Evolutionary conservation across 2,329 filamentous ascomycete species (phyloP), one percentile per base, ranked within the genome.

Genomic region (Ascochyta pisi): DNA sequence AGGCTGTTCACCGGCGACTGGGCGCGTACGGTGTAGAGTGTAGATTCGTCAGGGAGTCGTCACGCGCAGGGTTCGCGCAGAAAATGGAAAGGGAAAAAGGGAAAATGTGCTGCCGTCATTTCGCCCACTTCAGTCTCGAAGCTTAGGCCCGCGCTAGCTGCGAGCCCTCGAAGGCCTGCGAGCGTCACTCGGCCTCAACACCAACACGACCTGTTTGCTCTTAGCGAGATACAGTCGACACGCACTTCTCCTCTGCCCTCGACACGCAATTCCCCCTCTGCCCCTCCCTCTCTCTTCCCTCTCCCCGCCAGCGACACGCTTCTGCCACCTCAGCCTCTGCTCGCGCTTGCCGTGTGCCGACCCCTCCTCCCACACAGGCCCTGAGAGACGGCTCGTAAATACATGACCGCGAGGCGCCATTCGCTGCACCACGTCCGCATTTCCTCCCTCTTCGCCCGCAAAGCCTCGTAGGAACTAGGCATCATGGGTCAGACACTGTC

Each of bases 401-500:
- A 63, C 65, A 75, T 74, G 71, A 66, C 58, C 69, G 34, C 61
- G 19, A 67, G 59, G 53, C 66, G 47, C 53, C 51, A 35, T 60
- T 46, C 57, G 53, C 61, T 68, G 50, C 50, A 47, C 56, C 63
- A 47, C 54, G 62, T 67, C 65, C 54, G 53, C 52, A 56, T 64
- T 46, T 54, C 63, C 51, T 59, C 58, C 62, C 50, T 61, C 57
- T 51, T 60, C 57, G 60, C 59, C 62, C 54, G 51, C 50, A 57
- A 62, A 62, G 69, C 64, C 64, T 68, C 51, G 7, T 73, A 74
- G 67, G 57, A 61, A 67, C 59, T 64, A 63, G 63, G 63, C 69
- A 73, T 40, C 46, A 99, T 99, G 95, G 95, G 95, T 86, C 95
- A 99, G 85, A 99, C 95, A 79, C 89, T 99, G 76, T 98, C 94